These are phyloP conservation scores for Sugiyamaella novakii DNA, from an alignment of 1,139 yeast species.

Conservation along the genomic window DNA sequence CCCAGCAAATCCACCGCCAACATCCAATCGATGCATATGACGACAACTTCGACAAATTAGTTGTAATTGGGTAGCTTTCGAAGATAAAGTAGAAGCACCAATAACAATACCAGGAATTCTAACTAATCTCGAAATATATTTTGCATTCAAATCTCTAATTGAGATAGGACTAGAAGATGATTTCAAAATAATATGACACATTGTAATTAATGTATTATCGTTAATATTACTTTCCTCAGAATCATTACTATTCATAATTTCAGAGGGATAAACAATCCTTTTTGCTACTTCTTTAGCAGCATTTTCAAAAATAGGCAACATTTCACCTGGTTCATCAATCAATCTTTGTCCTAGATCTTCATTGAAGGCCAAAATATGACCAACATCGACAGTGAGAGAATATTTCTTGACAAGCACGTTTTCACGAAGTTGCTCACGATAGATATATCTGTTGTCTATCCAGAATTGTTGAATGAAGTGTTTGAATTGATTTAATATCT, in stretches of 20 bases:
- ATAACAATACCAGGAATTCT: conserved; percentile 92
- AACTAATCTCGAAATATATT: conserved; percentile 85
- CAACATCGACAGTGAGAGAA: conserved; percentile 73
- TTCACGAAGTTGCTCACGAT: conserved; percentile 89
- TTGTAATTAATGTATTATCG: conserved; percentile 53
- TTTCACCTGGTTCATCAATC: conserved; percentile 83
- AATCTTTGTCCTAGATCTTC: conserved; percentile 86
- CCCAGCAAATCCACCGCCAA: conserved; percentile 78
- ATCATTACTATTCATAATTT: conserved; percentile 31
- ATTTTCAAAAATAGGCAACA: conserved; percentile 78
- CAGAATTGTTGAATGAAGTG: conserved; percentile 84
- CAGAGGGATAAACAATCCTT: conserved; percentile 65
- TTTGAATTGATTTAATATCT: conserved; percentile 76
- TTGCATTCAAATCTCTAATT: conserved; percentile 82
- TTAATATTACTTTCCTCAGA: conserved; percentile 1
- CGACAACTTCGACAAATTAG: conserved; percentile 88
- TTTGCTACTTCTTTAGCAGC: conserved; percentile 92
- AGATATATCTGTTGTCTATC: conserved; percentile 77
- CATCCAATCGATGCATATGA: conserved; percentile 67
- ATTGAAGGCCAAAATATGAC: conserved; percentile 82
- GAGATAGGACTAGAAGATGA: conserved; percentile 74
- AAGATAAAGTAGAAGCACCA: conserved; percentile 83
- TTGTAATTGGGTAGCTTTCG: conserved; percentile 84
- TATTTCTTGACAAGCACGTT: conserved; percentile 78
- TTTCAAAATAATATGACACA: conserved; percentile 76